Conservation (phyloP, 23 red algal species). For the Cyanidiococcus yangmingshanensis region DNA sequence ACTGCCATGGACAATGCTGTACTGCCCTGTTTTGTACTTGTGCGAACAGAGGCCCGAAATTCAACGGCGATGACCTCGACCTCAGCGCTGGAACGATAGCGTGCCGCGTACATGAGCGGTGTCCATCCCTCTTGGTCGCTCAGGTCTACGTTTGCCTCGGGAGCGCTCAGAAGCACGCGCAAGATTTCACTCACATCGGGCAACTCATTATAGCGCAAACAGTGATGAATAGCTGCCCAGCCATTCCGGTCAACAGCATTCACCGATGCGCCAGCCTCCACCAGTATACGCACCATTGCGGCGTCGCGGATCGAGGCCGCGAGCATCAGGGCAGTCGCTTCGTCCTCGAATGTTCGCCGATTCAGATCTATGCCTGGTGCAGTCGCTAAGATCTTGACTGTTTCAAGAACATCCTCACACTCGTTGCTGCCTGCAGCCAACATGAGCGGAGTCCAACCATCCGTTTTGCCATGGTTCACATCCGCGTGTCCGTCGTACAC, state of each 20-base stretch:
- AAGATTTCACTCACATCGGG: neutral
- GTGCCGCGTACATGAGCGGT: conserved; percentile 18
- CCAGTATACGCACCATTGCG: neutral
- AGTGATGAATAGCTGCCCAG: conserved; percentile 16
- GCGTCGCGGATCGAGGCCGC: conserved; percentile 17
- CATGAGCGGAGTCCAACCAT: conserved; percentile 20
- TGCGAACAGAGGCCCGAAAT: neutral
- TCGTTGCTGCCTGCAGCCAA: conserved; percentile 6
- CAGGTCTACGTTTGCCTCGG: neutral
- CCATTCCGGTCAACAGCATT: conserved; percentile 1
- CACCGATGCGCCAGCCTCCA: conserved; percentile 1
- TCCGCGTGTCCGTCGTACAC: conserved; percentile 7
- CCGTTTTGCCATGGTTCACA: conserved; percentile 19
- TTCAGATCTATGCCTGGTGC: neutral
- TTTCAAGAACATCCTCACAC: conserved; percentile 7
- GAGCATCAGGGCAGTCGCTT: conserved; percentile 6
- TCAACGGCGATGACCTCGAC: neutral
- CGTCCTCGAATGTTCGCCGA: neutral
- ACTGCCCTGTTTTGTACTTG: neutral
- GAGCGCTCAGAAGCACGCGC: conserved; percentile 8
- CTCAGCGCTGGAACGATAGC: neutral
- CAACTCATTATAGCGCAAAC: conserved; percentile 1
- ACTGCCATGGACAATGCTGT: conserved; percentile 17
- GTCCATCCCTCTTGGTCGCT: conserved; percentile 7
- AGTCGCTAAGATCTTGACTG: neutral